These are phyloP conservation scores for Lophium mytilinum DNA, from an alignment of 495 filamentous ascomycete species.

Conservation along the genomic window DNA sequence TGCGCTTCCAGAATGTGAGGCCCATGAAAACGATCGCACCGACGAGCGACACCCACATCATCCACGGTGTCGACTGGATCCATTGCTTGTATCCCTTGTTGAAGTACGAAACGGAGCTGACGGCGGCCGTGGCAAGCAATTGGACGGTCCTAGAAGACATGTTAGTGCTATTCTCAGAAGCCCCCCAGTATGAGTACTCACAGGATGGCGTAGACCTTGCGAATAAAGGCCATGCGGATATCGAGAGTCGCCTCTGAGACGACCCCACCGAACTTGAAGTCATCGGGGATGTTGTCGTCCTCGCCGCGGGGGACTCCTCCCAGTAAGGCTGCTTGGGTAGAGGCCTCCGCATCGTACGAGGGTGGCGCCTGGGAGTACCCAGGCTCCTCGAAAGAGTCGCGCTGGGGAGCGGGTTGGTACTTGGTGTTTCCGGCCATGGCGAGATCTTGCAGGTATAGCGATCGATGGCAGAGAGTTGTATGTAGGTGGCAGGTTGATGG, in stretches of 20 bases:
- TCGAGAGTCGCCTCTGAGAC: constrained; percentile 89
- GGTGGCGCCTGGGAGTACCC: constrained; percentile 78
- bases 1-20: constrained; percentile 95
- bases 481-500: no score
- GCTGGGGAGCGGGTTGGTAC: constrained; percentile 35
- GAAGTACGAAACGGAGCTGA: constrained; percentile 80
- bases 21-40: constrained; percentile 74
- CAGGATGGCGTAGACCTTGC: constrained; percentile 85
- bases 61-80: constrained; percentile 75
- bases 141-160: constrained; percentile 61
- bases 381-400: constrained; percentile 36
- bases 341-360: constrained; percentile 56
- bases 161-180: background rate
- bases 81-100: constrained; percentile 69
- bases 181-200: constrained; percentile 34
- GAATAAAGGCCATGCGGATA: constrained; percentile 95
- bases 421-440: constrained; percentile 33
- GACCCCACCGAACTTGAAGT: constrained; percentile 95
- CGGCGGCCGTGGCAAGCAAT: constrained; percentile 70
- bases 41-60: constrained; percentile 79
- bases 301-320: constrained; percentile 63
- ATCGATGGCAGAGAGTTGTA: no score
- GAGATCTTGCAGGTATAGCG: background rate
- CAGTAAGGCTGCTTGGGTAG: constrained; percentile 45
- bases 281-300: constrained; percentile 87